Evolutionary conservation across 768 basidiomycete species (phyloP).

Genomic region (Tephrocybe sp.): DNA sequence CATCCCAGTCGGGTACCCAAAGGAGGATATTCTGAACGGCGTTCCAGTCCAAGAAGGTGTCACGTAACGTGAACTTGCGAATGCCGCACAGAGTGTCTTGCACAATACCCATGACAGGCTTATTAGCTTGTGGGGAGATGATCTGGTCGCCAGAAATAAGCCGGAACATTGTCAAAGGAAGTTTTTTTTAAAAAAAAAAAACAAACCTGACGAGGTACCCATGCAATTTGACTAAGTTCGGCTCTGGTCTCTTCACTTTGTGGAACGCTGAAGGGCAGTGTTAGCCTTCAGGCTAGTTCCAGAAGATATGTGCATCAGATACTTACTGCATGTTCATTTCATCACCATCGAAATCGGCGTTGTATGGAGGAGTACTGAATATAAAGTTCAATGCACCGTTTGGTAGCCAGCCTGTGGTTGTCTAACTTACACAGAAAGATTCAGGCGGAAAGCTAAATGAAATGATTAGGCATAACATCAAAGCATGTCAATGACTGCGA

Average conservation of each 20-base stretch:
- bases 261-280: constrained; percentile 62
- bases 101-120: constrained; percentile 99
- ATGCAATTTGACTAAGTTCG: constrained; percentile 96
- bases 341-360: constrained; percentile 99
- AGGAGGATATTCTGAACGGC: constrained; percentile 96
- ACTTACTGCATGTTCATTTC: constrained; percentile 99
- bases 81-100: constrained; percentile 98
- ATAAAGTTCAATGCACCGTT: constrained; percentile 25
- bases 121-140: constrained; percentile 98
- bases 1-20: constrained; percentile 99
- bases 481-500: constrained; percentile 11
- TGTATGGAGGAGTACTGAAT: constrained; percentile 89
- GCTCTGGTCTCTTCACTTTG: constrained; percentile 98
- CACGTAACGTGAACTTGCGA: constrained; percentile 94
- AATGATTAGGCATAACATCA: constrained; percentile 9
- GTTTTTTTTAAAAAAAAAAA: neutral
- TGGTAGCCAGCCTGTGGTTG: constrained; percentile 14
- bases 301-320: neutral
- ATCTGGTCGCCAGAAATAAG: constrained; percentile 55
- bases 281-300: neutral
- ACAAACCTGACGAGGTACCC: constrained; percentile 92
- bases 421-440: constrained; percentile 88
- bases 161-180: neutral
- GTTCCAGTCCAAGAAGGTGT: constrained; percentile 93
- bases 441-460: constrained; percentile 84